Evolutionary conservation across 2,329 filamentous ascomycete genomes (phyloP), one percentile per base, ranked within the genome.

Genomic region (Aspergillus eucalypticola): DNA sequence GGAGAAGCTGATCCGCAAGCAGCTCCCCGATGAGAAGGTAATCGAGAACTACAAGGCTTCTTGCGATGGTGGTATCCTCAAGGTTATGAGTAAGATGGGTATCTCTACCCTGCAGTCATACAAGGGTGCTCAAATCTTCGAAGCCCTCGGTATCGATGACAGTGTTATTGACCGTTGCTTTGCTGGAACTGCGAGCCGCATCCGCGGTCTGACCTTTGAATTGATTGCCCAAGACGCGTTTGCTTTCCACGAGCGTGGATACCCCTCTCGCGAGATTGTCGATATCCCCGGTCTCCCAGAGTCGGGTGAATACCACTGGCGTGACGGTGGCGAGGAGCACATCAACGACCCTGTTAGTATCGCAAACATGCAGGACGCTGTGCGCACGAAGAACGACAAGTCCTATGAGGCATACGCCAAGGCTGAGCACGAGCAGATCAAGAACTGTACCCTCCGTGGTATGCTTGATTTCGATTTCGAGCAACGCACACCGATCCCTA

Each of bases 1-100:
- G 52, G 93, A 98, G 79, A 90, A 90, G 54, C 82, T 97, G 64
- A 96, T 97, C 76, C 90, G 92, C 76, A 96, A 96, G 84, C 90
- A 95, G 76, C 82, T 96, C 46, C 85, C 84, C 19, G 86, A 95
- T 60, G 89, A 96, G 62, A 85, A 88, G 70, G 87, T 97, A 59
- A 93, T 97, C 67, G 88, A 89, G 70, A 98, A 98, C 82, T 98
- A 97, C 84, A 96, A 96, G 81, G 91, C 96, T 77, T 97, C 94
- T 64, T 94, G 91, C 70, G 93, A 97, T 68, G 94, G 94, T 72
- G 94, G 94, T 81, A 96, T 98, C 65, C 83, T 98, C 65, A 98
- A 98, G 79, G 94, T 98, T 75, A 98, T 98, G 94, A 95, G 90
- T 77, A 98, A 98, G 84, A 98, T 98, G 94, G 94, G 94, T 81